Evolutionary conservation across 2,329 filamentous ascomycete genomes (phyloP).

Genomic region (Colletotrichum sp.): DNA sequence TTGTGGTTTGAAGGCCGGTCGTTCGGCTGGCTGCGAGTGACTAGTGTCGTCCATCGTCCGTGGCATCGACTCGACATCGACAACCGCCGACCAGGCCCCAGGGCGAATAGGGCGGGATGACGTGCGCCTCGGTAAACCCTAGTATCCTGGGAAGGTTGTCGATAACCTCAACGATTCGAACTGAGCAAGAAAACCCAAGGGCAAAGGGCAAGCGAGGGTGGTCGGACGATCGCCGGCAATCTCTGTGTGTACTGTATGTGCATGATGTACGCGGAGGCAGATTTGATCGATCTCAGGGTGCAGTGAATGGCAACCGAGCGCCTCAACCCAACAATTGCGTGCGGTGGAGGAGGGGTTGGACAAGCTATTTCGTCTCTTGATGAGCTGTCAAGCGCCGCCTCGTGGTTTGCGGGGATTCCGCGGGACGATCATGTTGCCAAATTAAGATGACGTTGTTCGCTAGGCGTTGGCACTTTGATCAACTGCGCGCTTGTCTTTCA

Average conservation of each 20-base stretch:
- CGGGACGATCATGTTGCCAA: slow-evolving; percentile 10
- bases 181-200: neutral
- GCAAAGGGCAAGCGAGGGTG: neutral
- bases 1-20: neutral
- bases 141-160: slow-evolving; percentile 16
- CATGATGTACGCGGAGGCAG: neutral
- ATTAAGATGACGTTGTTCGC: slow-evolving; percentile 3
- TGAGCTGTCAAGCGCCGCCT: slow-evolving; percentile 11
- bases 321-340: neutral
- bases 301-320: neutral
- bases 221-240: slow-evolving; percentile 15
- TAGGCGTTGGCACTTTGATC: neutral
- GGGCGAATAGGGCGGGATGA: slow-evolving; percentile 19
- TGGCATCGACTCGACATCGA: slow-evolving; percentile 7
- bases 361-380: slow-evolving; percentile 8
- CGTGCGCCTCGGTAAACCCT: slow-evolving; percentile 20
- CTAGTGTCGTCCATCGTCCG: slow-evolving; percentile 2
- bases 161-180: slow-evolving; percentile 12
- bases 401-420: slow-evolving; percentile 16
- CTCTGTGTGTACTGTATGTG: neutral
- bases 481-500: neutral
- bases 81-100: neutral
- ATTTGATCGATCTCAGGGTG: slow-evolving; percentile 4
- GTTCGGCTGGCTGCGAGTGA: slow-evolving; percentile 18
- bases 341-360: neutral